Conservation (phyloP, 345 rosid species). For the Mangifera indica region DNA sequence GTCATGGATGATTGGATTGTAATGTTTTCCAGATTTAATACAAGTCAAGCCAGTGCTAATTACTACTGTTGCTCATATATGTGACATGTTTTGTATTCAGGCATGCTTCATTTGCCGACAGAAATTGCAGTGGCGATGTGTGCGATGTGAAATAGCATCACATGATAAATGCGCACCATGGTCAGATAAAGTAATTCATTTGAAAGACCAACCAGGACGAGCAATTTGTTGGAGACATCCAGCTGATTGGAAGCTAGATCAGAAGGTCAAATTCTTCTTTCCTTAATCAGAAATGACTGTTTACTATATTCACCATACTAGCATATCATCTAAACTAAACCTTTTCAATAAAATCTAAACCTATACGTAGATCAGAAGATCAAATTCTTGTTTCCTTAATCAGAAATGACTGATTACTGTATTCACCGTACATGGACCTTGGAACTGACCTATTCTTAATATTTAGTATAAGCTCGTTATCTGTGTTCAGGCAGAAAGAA, state of each 20-base stretch:
- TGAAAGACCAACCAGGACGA: constrained; percentile 55
- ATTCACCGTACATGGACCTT: too few relatives aligned
- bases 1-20: background rate
- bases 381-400: too few relatives aligned
- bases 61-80: constrained; percentile 5
- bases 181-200: constrained; percentile 58
- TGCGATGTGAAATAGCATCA: constrained; percentile 62
- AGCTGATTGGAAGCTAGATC: constrained; percentile 61
- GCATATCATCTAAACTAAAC: background rate
- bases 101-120: constrained; percentile 74
- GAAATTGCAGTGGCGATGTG: constrained; percentile 68
- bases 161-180: constrained; percentile 85
- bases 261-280: constrained; percentile 71
- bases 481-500: background rate
- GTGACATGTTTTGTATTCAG: constrained; percentile 36
- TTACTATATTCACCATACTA: background rate
- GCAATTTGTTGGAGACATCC: constrained; percentile 96
- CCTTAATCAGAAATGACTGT: constrained; percentile 29
- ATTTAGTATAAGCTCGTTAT: background rate
- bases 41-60: background rate
- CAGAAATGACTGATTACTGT: too few relatives aligned
- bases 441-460: background rate
- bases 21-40: background rate
- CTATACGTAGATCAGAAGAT: background rate
- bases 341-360: background rate